Evolutionary conservation across 2,329 filamentous ascomycete species (phyloP).

Genomic region (Penicillium vulpinum): DNA sequence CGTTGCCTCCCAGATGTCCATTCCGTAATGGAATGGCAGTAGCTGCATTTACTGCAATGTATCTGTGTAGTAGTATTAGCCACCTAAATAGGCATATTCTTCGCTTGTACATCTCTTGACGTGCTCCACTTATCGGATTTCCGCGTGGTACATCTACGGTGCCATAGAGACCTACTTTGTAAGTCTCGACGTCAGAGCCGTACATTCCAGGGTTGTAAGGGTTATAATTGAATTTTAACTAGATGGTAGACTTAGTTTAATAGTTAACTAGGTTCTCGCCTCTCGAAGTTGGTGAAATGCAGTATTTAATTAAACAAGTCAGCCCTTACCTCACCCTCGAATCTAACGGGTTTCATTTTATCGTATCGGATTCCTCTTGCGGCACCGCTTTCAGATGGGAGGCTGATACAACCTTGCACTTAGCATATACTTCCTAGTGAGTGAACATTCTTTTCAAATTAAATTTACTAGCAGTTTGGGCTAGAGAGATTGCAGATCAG

Average conservation of each 20-base stretch:
- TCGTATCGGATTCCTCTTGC: not conserved
- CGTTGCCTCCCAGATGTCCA: not conserved
- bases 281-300: constrained; percentile 1
- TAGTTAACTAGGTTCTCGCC: not conserved
- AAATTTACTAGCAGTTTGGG: not conserved
- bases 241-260: not conserved
- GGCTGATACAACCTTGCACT: constrained; percentile 8
- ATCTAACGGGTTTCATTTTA: constrained; percentile 1
- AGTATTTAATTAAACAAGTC: constrained; percentile 11
- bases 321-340: constrained; percentile 10
- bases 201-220: too few species aligned
- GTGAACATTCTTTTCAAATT: not conserved
- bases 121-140: constrained; percentile 8
- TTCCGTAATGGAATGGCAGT: constrained; percentile 1
- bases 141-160: constrained; percentile 1
- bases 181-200: constrained; percentile 1
- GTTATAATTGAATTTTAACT: not conserved
- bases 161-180: not conserved
- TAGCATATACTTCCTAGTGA: not conserved
- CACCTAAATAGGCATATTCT: not conserved
- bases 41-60: not conserved
- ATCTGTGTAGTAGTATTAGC: not conserved
- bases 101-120: constrained; percentile 2
- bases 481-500: not conserved
- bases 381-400: constrained; percentile 8